Evolutionary conservation across 2,329 filamentous ascomycete species (phyloP), one percentile per base, ranked within the genome.

Genomic region (Fusarium ramigenum): DNA sequence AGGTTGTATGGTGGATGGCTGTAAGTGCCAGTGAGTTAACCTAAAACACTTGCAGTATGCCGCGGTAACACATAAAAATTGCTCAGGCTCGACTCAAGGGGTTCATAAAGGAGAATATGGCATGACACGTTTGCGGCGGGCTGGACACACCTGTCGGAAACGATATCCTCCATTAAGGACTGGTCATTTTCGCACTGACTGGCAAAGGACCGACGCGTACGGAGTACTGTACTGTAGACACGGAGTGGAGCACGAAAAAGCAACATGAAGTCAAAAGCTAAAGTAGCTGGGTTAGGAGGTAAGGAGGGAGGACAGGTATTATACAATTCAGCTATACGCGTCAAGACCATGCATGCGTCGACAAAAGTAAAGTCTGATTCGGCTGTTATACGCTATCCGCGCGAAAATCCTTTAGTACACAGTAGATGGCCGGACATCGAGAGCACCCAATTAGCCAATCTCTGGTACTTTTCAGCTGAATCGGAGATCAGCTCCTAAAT

Each of bases 41-140:
- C 74, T 73, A 76, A 46, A 49, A 54, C 63, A 63, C 37, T 62
- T 65, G 32, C 36, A 65, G 70, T 18, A 75, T 75, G 70, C 73
- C 73, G 69, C 73, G 73, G 70, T 69, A 67, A 40, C 25, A 37
- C 30, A 37, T 4, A 28, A 47, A 23, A 53, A 15, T 32, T 49
- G 36, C 44, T 30, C 8, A 32, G n/a, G 28, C 39, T 66, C 49
- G 18, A 54, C 36, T 19, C 43, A 56, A 66, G 53, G 28, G 46
- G 40, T 30, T 54, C 19, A n/a, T 25, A 19, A 46, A 37, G 44
- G 46, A 46, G 54, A 37, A 23, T 28, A 23, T 63, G 43, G 23
- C 46, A 46, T 42, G 23, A 9, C 58, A 36, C 7, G 25, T 49
- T 56, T 60, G 56, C 42, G 61, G 54, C 44, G 72, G 68, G 58